These are phyloP conservation scores for Cerrena zonata DNA, from an alignment of 1,284 basidiomycete species.

Conservation along the genomic window DNA sequence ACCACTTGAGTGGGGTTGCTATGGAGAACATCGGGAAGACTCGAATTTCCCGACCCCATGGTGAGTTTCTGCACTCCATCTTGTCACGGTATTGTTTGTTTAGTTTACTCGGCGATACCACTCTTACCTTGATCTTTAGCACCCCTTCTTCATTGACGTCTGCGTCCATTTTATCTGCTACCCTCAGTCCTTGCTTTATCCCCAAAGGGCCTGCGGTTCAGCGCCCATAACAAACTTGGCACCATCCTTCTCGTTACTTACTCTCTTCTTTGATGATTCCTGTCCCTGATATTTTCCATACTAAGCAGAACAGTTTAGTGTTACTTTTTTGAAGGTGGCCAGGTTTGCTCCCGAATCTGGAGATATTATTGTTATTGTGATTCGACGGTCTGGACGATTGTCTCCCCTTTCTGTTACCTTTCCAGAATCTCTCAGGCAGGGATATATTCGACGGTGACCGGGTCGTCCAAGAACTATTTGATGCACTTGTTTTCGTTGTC, in stretches of 20 bases:
- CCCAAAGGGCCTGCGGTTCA: slow-evolving; percentile 62
- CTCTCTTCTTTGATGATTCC: slow-evolving; percentile 51
- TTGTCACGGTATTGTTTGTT: slow-evolving; percentile 28
- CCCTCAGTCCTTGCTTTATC: slow-evolving; percentile 60
- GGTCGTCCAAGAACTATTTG: no score
- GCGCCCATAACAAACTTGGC: slow-evolving; percentile 59
- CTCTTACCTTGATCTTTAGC: slow-evolving; percentile 15
- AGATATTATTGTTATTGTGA: no score
- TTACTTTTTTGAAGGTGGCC: slow-evolving; percentile 44
- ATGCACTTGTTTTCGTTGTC: no score
- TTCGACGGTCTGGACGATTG: no score
- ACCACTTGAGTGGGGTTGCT: no score
- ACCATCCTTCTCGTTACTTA: slow-evolving; percentile 28
- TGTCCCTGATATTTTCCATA: slow-evolving; percentile 52
- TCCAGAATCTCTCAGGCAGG: no score
- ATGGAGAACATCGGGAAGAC: no score
- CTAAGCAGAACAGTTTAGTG: slow-evolving; percentile 32
- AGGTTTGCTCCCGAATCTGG: slow-evolving; percentile 60
- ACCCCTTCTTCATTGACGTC: slow-evolving; percentile 16
- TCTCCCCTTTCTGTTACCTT: no score
- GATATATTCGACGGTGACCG: no score
- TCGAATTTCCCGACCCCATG: no score
- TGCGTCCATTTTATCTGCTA: slow-evolving; percentile 22
- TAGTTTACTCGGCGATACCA: slow-evolving; percentile 26
- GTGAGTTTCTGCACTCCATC: slow-evolving; percentile 37